Percentiles rank a stretch among this genome's conserved stretches.
phyloP scores from a whole-genome alignment of 2,329 filamentous ascomycete genomes.

The Pseudogymnoascus sp. region DNA sequence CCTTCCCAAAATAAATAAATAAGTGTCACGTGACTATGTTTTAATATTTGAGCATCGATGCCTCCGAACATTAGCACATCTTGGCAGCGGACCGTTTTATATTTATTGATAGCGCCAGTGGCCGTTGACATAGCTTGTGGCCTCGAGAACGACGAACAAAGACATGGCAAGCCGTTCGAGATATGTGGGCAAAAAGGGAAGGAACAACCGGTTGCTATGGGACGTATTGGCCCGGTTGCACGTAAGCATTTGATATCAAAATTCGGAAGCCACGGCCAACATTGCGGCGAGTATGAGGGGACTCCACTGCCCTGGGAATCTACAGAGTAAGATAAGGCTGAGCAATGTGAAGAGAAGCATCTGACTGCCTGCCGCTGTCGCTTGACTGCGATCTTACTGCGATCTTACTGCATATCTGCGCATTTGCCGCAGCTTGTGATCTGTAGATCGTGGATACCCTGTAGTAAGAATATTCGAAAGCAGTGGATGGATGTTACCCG shows the following conservation, averaged over 20 bases:
- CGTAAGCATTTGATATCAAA: neutral
- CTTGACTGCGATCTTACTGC: too few species aligned
- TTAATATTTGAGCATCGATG: neutral
- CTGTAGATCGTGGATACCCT: neutral
- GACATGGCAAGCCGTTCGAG: neutral
- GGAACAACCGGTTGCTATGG: neutral
- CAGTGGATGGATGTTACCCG: neutral
- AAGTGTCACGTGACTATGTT: neutral
- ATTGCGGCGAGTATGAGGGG: neutral
- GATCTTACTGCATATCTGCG: neutral
- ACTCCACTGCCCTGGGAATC: neutral
- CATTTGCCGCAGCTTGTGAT: neutral
- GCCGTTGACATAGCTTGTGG: too few species aligned
- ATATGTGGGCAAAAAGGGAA: neutral
- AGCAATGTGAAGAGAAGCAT: neutral
- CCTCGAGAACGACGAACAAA: too few species aligned
- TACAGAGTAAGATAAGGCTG: neutral
- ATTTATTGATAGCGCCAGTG: neutral
- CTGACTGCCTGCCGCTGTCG: neutral
- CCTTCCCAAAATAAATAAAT: too few species aligned
- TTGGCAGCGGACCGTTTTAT: neutral
- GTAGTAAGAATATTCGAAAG: neutral
- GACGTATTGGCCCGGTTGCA: neutral
- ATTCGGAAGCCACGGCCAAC: neutral
- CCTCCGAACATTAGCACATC: too few species aligned